phyloP scores from a whole-genome alignment of 371 early-diverging fungal species.

The Caulochytrium protostelioides region DNA sequence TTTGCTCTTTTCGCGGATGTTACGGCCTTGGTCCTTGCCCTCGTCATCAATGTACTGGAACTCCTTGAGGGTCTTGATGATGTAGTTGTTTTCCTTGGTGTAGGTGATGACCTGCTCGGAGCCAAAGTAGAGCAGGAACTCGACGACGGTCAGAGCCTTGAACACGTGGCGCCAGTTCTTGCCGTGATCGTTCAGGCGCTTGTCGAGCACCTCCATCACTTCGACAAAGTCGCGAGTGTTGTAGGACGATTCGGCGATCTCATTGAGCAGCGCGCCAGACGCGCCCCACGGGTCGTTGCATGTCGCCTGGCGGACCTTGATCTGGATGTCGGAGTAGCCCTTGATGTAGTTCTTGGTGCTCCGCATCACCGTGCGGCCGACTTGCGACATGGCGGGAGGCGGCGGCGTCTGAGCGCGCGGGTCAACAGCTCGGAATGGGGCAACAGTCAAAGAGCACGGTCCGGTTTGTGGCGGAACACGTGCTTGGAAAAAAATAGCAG shows the following conservation, averaged over 20 bases:
- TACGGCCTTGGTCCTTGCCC: constrained; percentile 69
- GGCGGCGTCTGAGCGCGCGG: too few relatives aligned
- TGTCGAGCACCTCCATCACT: constrained; percentile 92
- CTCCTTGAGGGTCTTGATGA: constrained; percentile 83
- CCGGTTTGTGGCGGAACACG: too few relatives aligned
- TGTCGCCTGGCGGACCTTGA: constrained; percentile 56
- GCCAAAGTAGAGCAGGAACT: constrained; percentile 55
- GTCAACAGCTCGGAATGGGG: too few relatives aligned
- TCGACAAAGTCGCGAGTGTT: constrained; percentile 76
- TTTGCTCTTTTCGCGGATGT: constrained; percentile 82
- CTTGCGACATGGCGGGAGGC: too few relatives aligned
- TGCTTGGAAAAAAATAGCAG: too few relatives aligned
- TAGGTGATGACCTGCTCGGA: constrained; percentile 72
- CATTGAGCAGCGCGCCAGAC: constrained; percentile 60
- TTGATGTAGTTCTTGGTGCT: constrained; percentile 88
- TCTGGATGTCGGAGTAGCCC: constrained; percentile 85
- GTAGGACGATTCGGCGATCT: constrained; percentile 67
- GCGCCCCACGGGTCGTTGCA: constrained; percentile 35
- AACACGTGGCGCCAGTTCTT: constrained; percentile 96
- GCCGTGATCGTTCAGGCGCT: constrained; percentile 85
- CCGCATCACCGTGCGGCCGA: neutral
- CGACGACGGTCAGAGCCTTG: constrained; percentile 51
- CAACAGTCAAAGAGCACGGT: too few relatives aligned
- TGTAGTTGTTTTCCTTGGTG: constrained; percentile 66
- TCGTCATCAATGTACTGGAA: constrained; percentile 84